These are phyloP conservation scores for Malassezia sympodialis DNA, from an alignment of 1,284 basidiomycete genomes.

Conservation along the genomic window DNA sequence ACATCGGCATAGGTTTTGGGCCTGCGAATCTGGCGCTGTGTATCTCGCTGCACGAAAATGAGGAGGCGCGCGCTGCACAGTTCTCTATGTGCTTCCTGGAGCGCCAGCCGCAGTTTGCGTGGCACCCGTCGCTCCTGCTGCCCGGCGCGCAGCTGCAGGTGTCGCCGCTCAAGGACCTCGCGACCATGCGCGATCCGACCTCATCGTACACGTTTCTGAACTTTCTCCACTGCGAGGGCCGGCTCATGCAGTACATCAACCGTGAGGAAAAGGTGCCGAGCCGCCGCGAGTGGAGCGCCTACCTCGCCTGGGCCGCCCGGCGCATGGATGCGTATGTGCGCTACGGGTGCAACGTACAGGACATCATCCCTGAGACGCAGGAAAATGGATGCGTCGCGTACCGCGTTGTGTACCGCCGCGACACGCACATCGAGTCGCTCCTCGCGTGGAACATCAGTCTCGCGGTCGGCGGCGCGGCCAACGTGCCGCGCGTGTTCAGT, in stretches of 20 bases:
- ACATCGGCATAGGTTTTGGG: constrained; percentile 41
- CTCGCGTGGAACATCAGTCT: constrained; percentile 36
- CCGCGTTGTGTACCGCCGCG: constrained; percentile 20
- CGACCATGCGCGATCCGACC: constrained; percentile 45
- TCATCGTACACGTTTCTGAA: constrained; percentile 43
- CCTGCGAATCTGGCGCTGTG: constrained; percentile 44
- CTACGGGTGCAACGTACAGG: constrained; percentile 34
- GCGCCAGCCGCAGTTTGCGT: constrained; percentile 38
- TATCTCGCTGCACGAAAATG: constrained; percentile 39
- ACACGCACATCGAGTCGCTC: constrained; percentile 17
- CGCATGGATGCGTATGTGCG: constrained; percentile 33
- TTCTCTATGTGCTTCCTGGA: constrained; percentile 40
- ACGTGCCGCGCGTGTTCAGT: constrained; percentile 28
- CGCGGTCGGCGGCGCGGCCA: constrained; percentile 36
- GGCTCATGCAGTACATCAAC: constrained; percentile 45
- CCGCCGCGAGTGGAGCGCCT: constrained; percentile 46
- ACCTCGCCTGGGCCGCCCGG: constrained; percentile 42
- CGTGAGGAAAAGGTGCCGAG: constrained; percentile 39
- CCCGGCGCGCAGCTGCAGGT: constrained; percentile 46
- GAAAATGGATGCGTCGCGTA: constrained; percentile 19
- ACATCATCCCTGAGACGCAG: constrained; percentile 30
- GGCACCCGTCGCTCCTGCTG: constrained; percentile 43
- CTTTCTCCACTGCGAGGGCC: constrained; percentile 39
- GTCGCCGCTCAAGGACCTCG: constrained; percentile 45
- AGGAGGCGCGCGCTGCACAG: constrained; percentile 22